Evolutionary conservation across 306 rosid species (phyloP).

Genomic region (Ochetophila trinervis): DNA sequence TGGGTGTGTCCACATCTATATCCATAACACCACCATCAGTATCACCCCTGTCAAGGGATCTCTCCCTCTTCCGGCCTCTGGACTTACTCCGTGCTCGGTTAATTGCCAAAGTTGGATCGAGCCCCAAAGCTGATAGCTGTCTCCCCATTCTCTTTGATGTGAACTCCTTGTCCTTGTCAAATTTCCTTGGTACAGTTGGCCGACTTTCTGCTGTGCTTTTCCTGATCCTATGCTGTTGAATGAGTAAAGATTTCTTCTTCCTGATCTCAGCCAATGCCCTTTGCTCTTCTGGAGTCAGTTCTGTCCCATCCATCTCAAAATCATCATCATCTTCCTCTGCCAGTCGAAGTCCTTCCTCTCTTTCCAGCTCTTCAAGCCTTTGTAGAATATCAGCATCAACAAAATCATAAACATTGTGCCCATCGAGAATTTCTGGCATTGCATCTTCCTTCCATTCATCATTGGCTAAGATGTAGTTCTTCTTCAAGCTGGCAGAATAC

Average conservation of each 20-base stretch:
- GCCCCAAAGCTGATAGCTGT: constrained; percentile 66
- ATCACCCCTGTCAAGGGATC: constrained; percentile 49
- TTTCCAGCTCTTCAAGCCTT: constrained; percentile 82
- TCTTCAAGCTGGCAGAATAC: constrained; percentile 73
- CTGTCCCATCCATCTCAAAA: constrained; percentile 64
- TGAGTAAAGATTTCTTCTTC: constrained; percentile 61
- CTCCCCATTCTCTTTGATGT: constrained; percentile 80
- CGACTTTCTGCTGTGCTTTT: constrained; percentile 87
- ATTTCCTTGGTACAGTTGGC: constrained; percentile 75
- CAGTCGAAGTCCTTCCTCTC: constrained; percentile 62
- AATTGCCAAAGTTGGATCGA: constrained; percentile 62
- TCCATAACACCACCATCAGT: constrained; percentile 52
- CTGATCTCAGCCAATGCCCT: constrained; percentile 62
- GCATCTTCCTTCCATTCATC: constrained; percentile 90
- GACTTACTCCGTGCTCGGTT: constrained; percentile 72
- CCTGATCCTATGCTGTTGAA: constrained; percentile 73
- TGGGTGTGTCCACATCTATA: constrained; percentile 59
- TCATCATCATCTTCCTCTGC: constrained; percentile 50
- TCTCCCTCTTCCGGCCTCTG: constrained; percentile 69
- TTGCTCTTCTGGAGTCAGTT: constrained; percentile 62
- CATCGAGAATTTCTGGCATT: constrained; percentile 85
- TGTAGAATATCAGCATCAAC: constrained; percentile 69
- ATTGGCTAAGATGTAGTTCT: constrained; percentile 61
- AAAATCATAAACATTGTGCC: constrained; percentile 83
- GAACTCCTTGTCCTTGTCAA: constrained; percentile 59